These are phyloP conservation scores for Lentinula raphanica DNA, from an alignment of 768 basidiomycete species.

Conservation along the genomic window DNA sequence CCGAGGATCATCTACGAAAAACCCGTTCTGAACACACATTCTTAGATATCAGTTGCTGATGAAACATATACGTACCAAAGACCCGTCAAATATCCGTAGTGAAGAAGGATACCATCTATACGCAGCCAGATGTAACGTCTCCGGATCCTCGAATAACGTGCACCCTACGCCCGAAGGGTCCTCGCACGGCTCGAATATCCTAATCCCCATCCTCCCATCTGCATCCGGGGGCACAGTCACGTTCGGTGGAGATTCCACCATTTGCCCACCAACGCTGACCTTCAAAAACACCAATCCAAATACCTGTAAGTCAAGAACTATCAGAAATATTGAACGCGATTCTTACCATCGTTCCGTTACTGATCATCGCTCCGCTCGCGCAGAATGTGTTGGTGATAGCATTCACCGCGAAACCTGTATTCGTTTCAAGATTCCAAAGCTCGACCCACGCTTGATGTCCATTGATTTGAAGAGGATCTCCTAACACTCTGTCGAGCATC, in stretches of 20 bases:
- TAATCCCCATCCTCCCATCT: slow-evolving; percentile 20
- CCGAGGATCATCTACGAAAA: slow-evolving; percentile 28
- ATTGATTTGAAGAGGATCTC: slow-evolving; percentile 40
- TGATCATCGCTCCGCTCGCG: slow-evolving; percentile 25
- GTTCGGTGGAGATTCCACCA: slow-evolving; percentile 32
- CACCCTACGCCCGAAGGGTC: slow-evolving; percentile 17
- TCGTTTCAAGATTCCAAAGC: slow-evolving; percentile 44
- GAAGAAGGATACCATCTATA: slow-evolving; percentile 37
- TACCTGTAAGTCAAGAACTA: too few relatives aligned
- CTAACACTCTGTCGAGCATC: slow-evolving; percentile 53
- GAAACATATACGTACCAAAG: slow-evolving; percentile 40
- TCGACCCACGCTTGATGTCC: slow-evolving; percentile 48
- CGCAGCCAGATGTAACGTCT: slow-evolving; percentile 42
- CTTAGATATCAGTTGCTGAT: slow-evolving; percentile 28
- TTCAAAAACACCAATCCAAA: neutral
- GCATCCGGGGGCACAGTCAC: slow-evolving; percentile 25
- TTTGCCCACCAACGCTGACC: slow-evolving; percentile 47
- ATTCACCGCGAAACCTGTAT: slow-evolving; percentile 46
- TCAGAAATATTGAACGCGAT: neutral
- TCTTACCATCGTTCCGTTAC: slow-evolving; percentile 9
- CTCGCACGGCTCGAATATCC: slow-evolving; percentile 20
- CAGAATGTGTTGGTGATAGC: slow-evolving; percentile 40
- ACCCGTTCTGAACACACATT: neutral
- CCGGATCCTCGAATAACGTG: slow-evolving; percentile 37
- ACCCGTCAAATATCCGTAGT: slow-evolving; percentile 23